Evolutionary conservation across 2,329 filamentous ascomycete genomes (phyloP), one percentile per base, ranked within the genome.

Genomic region (Verticillium albo-atrum): DNA sequence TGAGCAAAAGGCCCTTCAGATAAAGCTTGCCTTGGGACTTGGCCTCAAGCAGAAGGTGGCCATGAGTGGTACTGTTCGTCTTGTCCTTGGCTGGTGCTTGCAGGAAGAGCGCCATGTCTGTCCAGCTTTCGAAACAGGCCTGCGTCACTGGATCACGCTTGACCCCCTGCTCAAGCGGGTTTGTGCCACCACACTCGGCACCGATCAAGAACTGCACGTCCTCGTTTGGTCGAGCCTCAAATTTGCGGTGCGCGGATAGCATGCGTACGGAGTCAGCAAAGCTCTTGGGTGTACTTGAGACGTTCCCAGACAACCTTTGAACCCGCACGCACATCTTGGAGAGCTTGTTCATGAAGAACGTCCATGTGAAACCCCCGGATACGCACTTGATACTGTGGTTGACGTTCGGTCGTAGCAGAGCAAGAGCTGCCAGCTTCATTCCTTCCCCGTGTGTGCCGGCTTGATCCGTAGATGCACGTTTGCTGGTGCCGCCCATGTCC

Each of bases 381-480:
- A 55, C 42, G 57, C 68, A 73, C 3, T 61, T 58, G 4, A 74
- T 59, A 12, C 34, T 52, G 54, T 72, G 69, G 34, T 72, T 71
- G 37, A 67, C 64, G 3, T 35, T 57, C 1, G 54, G 54, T 30
- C 71, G 63, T 64, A 72, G 56, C 2, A 74, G 58, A n/a, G 67
- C 63, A 12, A 73, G 59, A n/a, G 71, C 55, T 4, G 70, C 68
- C n/a, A 70, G 35, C 51, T 72, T 70, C 34, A 73, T 63, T 2
- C 72, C 70, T 34, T 72, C 69, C 10, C 71, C 71, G 28, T 72
- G 68, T 3, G 63, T 58, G 0, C 70, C 71, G 12, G 69, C 68
- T 54, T 70, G 67, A 5, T 58, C 56, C 1, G 2, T 1, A 14
- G 66, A 61, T 27, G 54, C 47, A 3, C 56, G 26, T 59, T 73